Evolutionary conservation across 805 yeast species (phyloP).

Genomic region (Cephaloascus fragrans): DNA sequence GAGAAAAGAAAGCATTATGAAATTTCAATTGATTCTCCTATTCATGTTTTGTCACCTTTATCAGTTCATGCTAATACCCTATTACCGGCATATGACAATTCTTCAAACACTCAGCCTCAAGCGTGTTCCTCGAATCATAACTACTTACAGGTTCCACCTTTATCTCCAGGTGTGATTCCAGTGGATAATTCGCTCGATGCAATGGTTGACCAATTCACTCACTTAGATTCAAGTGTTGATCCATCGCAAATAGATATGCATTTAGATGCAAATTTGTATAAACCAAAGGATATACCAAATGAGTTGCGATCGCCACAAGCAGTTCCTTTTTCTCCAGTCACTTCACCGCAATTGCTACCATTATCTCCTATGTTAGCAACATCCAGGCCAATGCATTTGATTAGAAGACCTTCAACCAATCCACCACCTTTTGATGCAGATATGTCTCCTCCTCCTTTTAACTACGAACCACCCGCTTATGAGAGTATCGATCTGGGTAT

Average conservation of each 20-base stretch:
- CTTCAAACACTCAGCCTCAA: background rate
- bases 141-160: constrained; percentile 28
- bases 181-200: constrained; percentile 24
- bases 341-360: constrained; percentile 5
- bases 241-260: constrained; percentile 30
- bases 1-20: constrained; percentile 84
- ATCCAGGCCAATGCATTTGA: constrained; percentile 43
- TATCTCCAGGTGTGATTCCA: constrained; percentile 46
- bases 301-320: constrained; percentile 58
- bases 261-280: constrained; percentile 37
- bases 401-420: constrained; percentile 44
- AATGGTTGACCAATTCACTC: constrained; percentile 8
- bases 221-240: constrained; percentile 19
- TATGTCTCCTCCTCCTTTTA: constrained; percentile 8
- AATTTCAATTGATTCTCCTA: constrained; percentile 90
- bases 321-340: constrained; percentile 41
- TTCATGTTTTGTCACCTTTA: constrained; percentile 65
- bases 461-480: constrained; percentile 19
- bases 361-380: constrained; percentile 21
- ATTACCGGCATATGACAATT: constrained; percentile 56
- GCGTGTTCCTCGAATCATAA: constrained; percentile 1
- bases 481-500: constrained; percentile 12
- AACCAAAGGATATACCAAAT: constrained; percentile 37
- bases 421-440: constrained; percentile 52
- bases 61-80: constrained; percentile 78